Base-by-base conservation (phyloP, 768 basidiomycete species). In the Strobilomyces dryophilus region DNA sequence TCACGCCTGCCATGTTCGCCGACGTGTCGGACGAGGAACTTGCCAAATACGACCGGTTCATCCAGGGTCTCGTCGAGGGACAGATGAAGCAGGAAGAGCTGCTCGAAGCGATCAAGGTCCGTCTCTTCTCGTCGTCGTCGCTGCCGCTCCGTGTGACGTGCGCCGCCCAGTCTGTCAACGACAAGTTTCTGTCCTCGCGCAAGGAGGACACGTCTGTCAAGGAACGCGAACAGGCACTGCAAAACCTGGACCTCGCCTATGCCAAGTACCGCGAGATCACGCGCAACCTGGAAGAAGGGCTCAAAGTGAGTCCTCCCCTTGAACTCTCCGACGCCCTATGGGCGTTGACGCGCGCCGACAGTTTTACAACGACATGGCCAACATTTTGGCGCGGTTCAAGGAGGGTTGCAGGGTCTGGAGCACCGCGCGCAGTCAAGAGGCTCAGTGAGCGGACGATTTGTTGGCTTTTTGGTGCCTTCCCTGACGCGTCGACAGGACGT, bases 281-380 rank as follows among this genome's bases (percentile, higher is more conserved):
- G 2, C 79, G 81, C 46, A 94, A 98, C 69, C 73, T 97, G 7
- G 85, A 89, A 37, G 95, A 98, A 65, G 95, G 95, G 6, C 77
- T 89, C 61, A 87, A 91, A 74, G 92, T 87, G 59, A 14, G 56
- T 26, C 32, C 31, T 24, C 26, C 3, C 39, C 7, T 11, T 32
- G 21, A 41, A 15, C 35, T 44, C 46, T 46, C 17, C 26, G 7
- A 37, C 17, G 26, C 18, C n/a, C 3, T 17, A 44, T 10, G 34
- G 37, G 8, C 6, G 7, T 0, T 9, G 52, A 1, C 53, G 35
- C 32, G 3, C 49, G 0, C 8, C 37, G 36, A n/a, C 56, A 94
- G 89, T 98, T 98, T 64, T 95, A 99, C 66, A 93, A 92, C 56
- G 88, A 91, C 61, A 79, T 98, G 50, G 78, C 82, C 3, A 79